phyloP scores from a whole-genome alignment of 1,139 yeast species.

The Pichia sorboxylosa region DNA sequence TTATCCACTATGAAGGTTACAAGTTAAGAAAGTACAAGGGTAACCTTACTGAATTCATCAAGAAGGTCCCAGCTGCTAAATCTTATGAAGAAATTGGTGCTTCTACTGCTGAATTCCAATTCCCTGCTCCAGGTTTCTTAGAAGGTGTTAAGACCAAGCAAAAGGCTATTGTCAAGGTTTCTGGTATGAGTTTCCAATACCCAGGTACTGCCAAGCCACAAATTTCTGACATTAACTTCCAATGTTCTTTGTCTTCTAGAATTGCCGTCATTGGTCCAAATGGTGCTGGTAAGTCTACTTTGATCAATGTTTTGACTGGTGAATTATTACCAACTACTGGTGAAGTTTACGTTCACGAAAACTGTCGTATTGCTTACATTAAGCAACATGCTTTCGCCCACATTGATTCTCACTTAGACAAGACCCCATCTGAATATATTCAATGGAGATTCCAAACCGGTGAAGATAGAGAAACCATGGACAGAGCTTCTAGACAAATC shows the following conservation, averaged over 20 bases:
- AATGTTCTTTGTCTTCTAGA: conserved; percentile 97
- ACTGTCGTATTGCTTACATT: conserved; percentile 98
- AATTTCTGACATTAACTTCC: conserved; percentile 83
- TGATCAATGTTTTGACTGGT: conserved; percentile 97
- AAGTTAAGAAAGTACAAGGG: conserved; percentile 99
- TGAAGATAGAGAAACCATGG: conserved; percentile 99
- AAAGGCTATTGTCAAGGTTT: conserved; percentile 97
- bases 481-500: conserved; percentile 98
- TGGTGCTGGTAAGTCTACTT: conserved; percentile 99
- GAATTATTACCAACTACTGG: conserved; percentile 95
- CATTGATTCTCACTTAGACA: conserved; percentile 96
- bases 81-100: conserved; percentile 98
- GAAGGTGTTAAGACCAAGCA: conserved; percentile 99
- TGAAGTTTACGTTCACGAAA: conserved; percentile 99
- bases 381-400: conserved; percentile 99
- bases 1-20: conserved; percentile 99
- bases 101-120: conserved; percentile 85
- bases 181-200: conserved; percentile 96
- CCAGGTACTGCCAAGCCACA: conserved; percentile 98
- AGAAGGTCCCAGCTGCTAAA: conserved; percentile 97
- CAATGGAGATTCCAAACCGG: conserved; percentile 99
- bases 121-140: conserved; percentile 99
- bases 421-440: conserved; percentile 98
- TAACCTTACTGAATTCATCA: conserved; percentile 96
- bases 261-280: conserved; percentile 99